Base-by-base conservation (phyloP, 768 basidiomycete species). In the Mycena capillaripes region DNA sequence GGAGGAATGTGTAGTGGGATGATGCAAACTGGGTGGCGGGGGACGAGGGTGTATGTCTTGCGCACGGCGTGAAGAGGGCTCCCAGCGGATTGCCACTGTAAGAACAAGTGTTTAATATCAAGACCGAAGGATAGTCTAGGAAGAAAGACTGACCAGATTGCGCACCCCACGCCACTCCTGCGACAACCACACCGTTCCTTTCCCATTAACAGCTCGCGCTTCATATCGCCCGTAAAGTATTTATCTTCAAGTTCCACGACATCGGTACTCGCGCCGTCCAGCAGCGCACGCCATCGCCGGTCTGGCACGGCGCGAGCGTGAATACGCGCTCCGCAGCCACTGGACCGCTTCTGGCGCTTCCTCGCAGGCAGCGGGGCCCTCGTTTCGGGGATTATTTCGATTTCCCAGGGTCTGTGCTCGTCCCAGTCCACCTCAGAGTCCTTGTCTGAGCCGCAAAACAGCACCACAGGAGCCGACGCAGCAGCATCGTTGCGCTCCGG, bases 371-470 rank as follows among this genome's bases (percentile, higher is more conserved):
- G 53, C 9, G 65, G 44, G n/a, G n/a, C n/a, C n/a, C 50, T 40
- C 32, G 48, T 65, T 30, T 69, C 67, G 2, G 74, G 74, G 27
- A 75, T 58, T 27, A 72, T 70, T n/a, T 66, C 62, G 5, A 72
- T 36, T 21, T 58, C 23, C 63, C 74, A 66, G 16, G 74, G 67
- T 4, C 74, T 36, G 21, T 66, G 70, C 30, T 75, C 62, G 30
- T 72, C 74, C 74, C 70, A 71, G 10, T 69, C 68, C 6, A 36
- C 34, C 17, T 66, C 59, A 16, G 27, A 27, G 8, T 66, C 64
- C 19, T 70, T 64, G 58, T 75, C 70, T 48, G 70, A 67, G 2
- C 74, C 74, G 38, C 74, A 75, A 59, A 69, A 75, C 10, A 75
- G 70, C 4, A 57, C 66, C 4, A 68, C 67, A 21, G 73, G 17